Evolutionary conservation across 345 rosid species (phyloP), one percentile per base, ranked within the genome.

Genomic region (Brassica rapa): DNA sequence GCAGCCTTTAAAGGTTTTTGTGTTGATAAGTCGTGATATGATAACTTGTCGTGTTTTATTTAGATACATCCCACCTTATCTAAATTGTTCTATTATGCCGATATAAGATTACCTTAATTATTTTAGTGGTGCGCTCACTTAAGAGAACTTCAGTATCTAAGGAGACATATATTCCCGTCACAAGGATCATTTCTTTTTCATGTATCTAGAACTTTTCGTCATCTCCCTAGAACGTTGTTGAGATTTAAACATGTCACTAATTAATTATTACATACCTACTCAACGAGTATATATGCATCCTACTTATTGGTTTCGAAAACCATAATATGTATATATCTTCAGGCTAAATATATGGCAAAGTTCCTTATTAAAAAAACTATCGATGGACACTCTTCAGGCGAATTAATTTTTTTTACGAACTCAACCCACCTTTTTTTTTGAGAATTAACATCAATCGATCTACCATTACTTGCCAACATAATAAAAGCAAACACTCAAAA

Each of bases 31-130:
- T 72, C 60, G 29, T 27, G 25, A 30, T 30, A 46, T 73, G 69
- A 46, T 29, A 73, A 46, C 39, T 8, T 62, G 66, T 29, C 66
- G 66, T 62, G 39, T 29, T 62, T 62, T 29, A 62, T 39, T 39
- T 2, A 37, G 69, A 66, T 19, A 35, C 62, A 24, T 33, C 19
- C 46, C 55, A 12, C 15, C 61, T 29, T 19, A 19, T 19, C 19
- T 19, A 19, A 19, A 19, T 19, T 19, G 19, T 19, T 19, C 19
- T 19, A 19, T 19, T 19, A 14, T 37, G 29, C 56, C 55, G 2
- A 61, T 62, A 3, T 8, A 10, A 8, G 30, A 56, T 51, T 49
- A 51, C 56, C 21, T 19, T 53, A 6, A 10, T 55, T 19, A 71
- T 6, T 70, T 16, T 56, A 33, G 32, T 70, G 8, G 8, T 61